Base-by-base conservation (phyloP, 2,329 filamentous ascomycete genomes). In the Chrysoporthe deuterocubensis region DNA sequence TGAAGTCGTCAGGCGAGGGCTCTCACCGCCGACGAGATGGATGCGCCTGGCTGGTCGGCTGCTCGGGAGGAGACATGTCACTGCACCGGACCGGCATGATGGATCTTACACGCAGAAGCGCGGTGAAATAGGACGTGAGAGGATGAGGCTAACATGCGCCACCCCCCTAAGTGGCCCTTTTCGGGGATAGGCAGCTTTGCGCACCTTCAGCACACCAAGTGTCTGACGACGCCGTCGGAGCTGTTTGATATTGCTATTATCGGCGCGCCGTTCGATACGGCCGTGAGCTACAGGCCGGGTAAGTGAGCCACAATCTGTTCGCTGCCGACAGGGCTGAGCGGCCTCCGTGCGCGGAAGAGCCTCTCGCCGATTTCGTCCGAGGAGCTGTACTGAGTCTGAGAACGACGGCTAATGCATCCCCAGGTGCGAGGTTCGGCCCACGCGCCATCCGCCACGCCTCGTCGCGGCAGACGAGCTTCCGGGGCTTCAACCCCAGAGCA, bases 401-500 rank as follows among this genome's bases (percentile, higher is more conserved):
- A n/a, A 11, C 37, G 26, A 52, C n/a, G 32, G 4, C 32, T 59
- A 40, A 43, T 42, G 4, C 37, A 21, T 59, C 16, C 21, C 11
- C 32, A 83, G 85, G 90, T 50, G 91, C 91, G 18, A 88, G 94
- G 9, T 97, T 97, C 76, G 94, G 94, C 0, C 94, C 94, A 44
- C 89, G 93, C 57, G 92, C 93, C 54, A 97, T 97, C 75, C 90
- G 94, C 66, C 90, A 92, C 50, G 94, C 93, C 52, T 95, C 92
- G 43, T 85, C 90, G 8, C 89, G 94, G 26, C 94, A 97, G 80
- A 93, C 91, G 16, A 86, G 89, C 2, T 92, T 91, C 77, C 88
- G 93, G 54, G 91, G 91, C 75, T 94, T 92, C 85, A 97, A 97
- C 79, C 87, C 91, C 2, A 89, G 93, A 32, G 93, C 93, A 1